Evolutionary conservation across 129 eudicot species (phyloP).

Genomic region (Flaveria robusta): DNA sequence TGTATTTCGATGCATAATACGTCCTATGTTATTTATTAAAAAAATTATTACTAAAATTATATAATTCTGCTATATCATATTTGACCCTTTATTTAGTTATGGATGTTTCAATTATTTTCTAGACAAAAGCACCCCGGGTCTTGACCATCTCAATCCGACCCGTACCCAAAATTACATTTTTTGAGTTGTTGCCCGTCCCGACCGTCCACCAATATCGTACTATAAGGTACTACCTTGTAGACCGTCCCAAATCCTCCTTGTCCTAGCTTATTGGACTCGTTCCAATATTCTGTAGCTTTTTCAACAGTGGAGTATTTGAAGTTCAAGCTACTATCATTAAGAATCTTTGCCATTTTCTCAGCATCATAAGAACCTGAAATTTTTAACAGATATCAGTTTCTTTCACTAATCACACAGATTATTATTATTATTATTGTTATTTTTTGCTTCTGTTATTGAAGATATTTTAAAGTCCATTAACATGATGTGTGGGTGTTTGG

Average conservation of each 20-base stretch:
- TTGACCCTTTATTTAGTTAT: background rate
- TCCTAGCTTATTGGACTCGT: slow-evolving; percentile 83
- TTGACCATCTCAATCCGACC: background rate
- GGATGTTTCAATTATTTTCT: background rate
- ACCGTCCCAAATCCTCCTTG: slow-evolving; percentile 94
- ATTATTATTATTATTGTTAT: too few species aligned
- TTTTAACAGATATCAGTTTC: slow-evolving; percentile 1
- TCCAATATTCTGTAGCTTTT: slow-evolving; percentile 72
- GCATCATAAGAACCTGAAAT: slow-evolving; percentile 52
- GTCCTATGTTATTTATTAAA: background rate
- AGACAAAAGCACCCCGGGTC: background rate
- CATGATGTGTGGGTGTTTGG: background rate
- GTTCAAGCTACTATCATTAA: slow-evolving; percentile 67
- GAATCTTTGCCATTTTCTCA: slow-evolving; percentile 59
- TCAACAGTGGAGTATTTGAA: slow-evolving; percentile 80
- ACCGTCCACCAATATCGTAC: background rate
- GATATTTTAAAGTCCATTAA: background rate
- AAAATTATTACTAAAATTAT: background rate
- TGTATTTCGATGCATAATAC: background rate
- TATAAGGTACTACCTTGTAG: slow-evolving; percentile 57
- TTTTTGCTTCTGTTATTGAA: background rate
- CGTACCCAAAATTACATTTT: background rate
- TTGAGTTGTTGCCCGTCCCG: background rate
- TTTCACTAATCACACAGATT: background rate
- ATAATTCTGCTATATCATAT: background rate